Evolutionary conservation across 176 grass and related monocot genomes (phyloP).

Genomic region (Musa troglodytarum): DNA sequence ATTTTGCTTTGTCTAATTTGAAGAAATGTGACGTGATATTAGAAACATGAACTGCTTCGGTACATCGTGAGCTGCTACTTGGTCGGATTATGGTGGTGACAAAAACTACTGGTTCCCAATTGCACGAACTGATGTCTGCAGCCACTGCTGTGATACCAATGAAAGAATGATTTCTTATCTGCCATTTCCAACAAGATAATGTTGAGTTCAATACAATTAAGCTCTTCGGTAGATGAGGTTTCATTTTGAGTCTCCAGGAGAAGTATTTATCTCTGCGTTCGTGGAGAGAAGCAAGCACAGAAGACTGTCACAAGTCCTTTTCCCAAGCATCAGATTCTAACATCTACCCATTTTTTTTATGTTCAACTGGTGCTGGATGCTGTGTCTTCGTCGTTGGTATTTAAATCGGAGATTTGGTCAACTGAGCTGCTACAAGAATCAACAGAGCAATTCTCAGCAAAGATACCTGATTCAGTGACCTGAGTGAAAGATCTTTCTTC

Average conservation of each 20-base stretch:
- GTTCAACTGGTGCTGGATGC: neutral
- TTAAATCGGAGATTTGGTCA: neutral
- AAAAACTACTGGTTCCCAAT: neutral
- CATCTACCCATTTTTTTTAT: neutral
- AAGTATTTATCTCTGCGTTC: neutral
- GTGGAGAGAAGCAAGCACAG: neutral
- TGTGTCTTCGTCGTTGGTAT: neutral
- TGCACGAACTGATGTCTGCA: neutral
- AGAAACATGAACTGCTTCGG: neutral
- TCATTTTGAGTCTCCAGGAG: neutral
- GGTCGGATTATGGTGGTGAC: neutral
- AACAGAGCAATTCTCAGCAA: constrained; percentile 1
- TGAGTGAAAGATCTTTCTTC: constrained; percentile 20
- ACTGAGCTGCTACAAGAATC: neutral
- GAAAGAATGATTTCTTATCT: neutral
- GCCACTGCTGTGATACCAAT: no score
- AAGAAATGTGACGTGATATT: neutral
- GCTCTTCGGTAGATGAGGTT: neutral
- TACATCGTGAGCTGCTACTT: neutral
- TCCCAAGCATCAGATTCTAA: neutral
- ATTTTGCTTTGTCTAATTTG: neutral
- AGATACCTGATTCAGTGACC: constrained; percentile 22
- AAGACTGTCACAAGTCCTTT: neutral
- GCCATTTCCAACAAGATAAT: neutral
- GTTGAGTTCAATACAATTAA: neutral